These are phyloP conservation scores for Tricholoma sp. DNA, from an alignment of 768 basidiomycete species.

Conservation along the genomic window DNA sequence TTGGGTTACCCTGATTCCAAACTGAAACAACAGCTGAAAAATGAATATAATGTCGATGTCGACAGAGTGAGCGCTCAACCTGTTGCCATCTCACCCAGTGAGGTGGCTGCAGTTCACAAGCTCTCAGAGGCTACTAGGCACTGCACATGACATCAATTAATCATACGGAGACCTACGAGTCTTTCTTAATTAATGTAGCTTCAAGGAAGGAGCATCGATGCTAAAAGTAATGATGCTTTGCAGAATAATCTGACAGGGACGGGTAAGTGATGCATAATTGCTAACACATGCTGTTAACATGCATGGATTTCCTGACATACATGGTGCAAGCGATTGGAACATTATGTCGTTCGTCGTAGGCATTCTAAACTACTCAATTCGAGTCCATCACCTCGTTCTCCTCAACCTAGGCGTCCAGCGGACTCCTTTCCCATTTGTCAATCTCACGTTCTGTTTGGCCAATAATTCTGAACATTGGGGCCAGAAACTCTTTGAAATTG, in stretches of 20 bases:
- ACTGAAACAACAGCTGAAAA: constrained; percentile 2
- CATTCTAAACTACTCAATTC: too few species aligned
- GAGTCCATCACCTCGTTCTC: too few species aligned
- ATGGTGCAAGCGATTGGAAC: too few species aligned
- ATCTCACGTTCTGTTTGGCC: not conserved
- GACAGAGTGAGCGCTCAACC: not conserved
- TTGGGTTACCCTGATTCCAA: not conserved
- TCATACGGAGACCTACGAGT: not conserved
- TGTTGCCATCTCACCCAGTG: not conserved
- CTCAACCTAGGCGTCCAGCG: not conserved
- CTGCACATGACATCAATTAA: not conserved
- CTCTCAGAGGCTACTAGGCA: not conserved
- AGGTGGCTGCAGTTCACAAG: not conserved
- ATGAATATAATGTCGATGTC: constrained; percentile 2
- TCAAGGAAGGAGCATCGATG: not conserved
- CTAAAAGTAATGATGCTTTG: too few species aligned
- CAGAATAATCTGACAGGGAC: too few species aligned
- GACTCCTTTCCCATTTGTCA: not conserved
- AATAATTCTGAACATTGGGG: too few species aligned
- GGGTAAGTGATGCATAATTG: too few species aligned
- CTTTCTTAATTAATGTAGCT: not conserved
- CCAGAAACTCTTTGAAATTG: too few species aligned
- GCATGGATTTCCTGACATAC: too few species aligned
- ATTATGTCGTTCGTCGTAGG: too few species aligned
- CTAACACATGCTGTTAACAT: too few species aligned